These are phyloP conservation scores for Emericellopsis terricola DNA, from an alignment of 495 filamentous ascomycete species.

Conservation along the genomic window DNA sequence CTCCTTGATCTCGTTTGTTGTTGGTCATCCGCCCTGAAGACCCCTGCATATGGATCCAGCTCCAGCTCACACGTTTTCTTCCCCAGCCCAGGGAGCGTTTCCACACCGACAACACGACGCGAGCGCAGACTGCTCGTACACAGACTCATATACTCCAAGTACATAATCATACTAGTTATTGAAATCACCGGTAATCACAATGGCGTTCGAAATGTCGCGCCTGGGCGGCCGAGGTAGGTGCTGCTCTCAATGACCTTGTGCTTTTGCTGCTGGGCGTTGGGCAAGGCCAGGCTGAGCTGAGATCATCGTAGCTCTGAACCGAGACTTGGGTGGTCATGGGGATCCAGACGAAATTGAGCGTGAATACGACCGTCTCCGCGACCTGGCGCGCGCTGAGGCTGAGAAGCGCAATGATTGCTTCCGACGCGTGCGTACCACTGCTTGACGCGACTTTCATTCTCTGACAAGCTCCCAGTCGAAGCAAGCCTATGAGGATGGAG, in stretches of 20 bases:
- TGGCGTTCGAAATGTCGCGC: conserved; percentile 45
- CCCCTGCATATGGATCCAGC: no score
- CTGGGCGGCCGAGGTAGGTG: conserved; percentile 40
- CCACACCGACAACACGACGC: no score
- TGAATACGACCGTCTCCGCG: conserved; percentile 85
- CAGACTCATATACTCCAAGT: no score
- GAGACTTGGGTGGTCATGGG: conserved; percentile 20
- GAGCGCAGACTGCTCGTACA: no score
- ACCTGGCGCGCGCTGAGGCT: conserved; percentile 62
- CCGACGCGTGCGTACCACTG: conserved; percentile 31
- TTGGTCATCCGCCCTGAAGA: no score
- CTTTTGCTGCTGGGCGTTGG: not conserved
- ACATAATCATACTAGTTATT: no score
- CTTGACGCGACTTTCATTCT: not conserved
- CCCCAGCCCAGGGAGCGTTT: no score
- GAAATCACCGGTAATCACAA: no score
- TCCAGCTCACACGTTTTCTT: no score
- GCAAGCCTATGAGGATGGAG: conserved; percentile 61
- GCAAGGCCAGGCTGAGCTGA: not conserved
- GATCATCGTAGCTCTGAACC: not conserved
- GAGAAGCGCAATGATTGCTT: conserved; percentile 59
- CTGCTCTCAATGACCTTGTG: no score
- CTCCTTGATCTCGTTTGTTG: no score
- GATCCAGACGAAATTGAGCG: conserved; percentile 47
- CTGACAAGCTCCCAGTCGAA: conserved; percentile 33